Percentiles rank a stretch among this genome's conserved stretches.
Evolutionary conservation across 2,329 filamentous ascomycete genomes (phyloP).

Genomic region (Penicillium freii): DNA sequence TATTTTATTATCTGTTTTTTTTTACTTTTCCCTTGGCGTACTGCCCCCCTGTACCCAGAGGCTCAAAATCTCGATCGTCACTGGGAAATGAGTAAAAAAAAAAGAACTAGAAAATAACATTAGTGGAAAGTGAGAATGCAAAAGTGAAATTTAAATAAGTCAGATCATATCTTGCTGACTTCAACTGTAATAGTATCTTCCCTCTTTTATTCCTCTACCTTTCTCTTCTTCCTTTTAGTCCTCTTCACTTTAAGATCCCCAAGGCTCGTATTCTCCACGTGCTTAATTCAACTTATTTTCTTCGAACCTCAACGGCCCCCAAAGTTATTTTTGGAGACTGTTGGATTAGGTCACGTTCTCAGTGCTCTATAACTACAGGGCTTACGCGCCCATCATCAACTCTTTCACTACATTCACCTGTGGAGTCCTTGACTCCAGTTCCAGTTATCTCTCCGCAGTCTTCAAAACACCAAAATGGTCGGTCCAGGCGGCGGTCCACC

Average conservation of each 20-base stretch:
- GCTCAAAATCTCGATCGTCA: constrained; percentile 28
- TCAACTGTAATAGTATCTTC: background rate
- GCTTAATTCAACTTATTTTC: constrained; percentile 13
- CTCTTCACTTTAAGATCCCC: constrained; percentile 3
- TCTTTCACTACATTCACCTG: background rate
- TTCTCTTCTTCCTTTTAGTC: background rate
- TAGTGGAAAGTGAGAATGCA: background rate
- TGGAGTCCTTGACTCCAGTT: background rate
- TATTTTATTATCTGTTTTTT: background rate
- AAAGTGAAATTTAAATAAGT: background rate
- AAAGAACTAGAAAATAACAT: background rate
- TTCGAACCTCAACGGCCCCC: constrained; percentile 1
- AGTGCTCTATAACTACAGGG: background rate
- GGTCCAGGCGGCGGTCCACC: constrained; percentile 93
- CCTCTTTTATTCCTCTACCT: background rate
- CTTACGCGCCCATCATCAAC: background rate
- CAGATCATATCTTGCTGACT: constrained; percentile 15
- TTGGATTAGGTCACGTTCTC: background rate
- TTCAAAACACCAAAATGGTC: constrained; percentile 61
- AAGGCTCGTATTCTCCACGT: constrained; percentile 22
- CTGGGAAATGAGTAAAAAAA: constrained; percentile 14
- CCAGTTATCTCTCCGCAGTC: background rate
- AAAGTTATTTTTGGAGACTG: constrained; percentile 15
- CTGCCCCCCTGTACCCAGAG: constrained; percentile 16
- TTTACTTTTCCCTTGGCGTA: background rate